Percentiles rank a stretch among this genome's conserved stretches.
phyloP scores from a whole-genome alignment of 306 rosid species.

The Corylus americana region DNA sequence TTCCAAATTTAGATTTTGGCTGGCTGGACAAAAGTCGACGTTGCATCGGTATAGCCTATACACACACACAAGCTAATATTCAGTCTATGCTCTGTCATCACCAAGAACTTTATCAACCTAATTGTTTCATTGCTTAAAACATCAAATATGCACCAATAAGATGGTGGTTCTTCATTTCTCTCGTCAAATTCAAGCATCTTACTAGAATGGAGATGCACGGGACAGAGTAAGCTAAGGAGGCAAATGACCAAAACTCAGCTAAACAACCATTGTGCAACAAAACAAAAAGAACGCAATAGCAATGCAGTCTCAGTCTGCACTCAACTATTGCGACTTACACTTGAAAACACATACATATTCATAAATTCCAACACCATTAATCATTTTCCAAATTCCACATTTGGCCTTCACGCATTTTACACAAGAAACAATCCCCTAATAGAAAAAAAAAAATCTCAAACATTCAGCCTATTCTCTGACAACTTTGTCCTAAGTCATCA shows the following conservation, averaged over 20 bases:
- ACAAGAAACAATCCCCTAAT: neutral
- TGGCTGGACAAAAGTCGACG: neutral
- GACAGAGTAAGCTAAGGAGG: neutral
- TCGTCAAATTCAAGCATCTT: neutral
- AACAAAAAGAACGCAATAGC: neutral
- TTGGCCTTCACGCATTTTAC: neutral
- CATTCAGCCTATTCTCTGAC: neutral
- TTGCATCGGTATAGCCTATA: neutral
- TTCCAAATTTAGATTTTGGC: neutral
- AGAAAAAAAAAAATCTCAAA: neutral
- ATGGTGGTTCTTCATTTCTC: neutral
- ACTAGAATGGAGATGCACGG: neutral
- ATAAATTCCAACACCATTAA: neutral
- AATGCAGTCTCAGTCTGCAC: neutral
- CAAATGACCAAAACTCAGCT: neutral
- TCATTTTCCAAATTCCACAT: neutral
- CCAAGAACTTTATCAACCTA: neutral
- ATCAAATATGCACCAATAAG: neutral
- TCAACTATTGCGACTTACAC: neutral
- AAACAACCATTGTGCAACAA: neutral
- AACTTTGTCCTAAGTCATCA: neutral
- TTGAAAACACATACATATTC: neutral
- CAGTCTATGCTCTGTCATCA: neutral
- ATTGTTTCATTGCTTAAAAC: neutral
- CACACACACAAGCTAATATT: neutral